A percentile compares a stretch with the other conserved stretches of the same genome.
phyloP scores from a whole-genome alignment of 2,329 filamentous ascomycete species.

The Aspergillus spinulosporus region DNA sequence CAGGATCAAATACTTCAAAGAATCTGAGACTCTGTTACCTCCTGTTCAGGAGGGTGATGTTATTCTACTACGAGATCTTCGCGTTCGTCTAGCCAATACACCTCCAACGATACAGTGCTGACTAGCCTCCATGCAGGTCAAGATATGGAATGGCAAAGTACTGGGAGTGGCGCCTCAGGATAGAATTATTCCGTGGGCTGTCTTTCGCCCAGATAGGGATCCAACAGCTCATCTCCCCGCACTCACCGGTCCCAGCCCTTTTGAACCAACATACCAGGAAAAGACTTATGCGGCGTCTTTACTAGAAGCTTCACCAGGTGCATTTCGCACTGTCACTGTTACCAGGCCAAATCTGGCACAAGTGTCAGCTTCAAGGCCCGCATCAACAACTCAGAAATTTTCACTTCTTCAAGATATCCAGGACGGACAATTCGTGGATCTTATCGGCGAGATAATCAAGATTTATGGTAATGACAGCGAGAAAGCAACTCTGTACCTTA shows the following conservation, averaged over 20 bases:
- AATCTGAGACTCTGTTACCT: slow-evolving; percentile 46
- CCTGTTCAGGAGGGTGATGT: slow-evolving; percentile 59
- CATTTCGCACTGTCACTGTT: slow-evolving; percentile 15
- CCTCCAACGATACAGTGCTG: neutral
- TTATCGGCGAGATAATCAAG: slow-evolving; percentile 71
- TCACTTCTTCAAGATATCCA: slow-evolving; percentile 64
- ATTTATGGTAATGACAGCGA: slow-evolving; percentile 48
- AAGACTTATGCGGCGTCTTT: slow-evolving; percentile 32
- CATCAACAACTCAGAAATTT: slow-evolving; percentile 43
- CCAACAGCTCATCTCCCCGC: slow-evolving; percentile 23
- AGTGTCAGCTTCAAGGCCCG: slow-evolving; percentile 11
- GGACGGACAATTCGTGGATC: slow-evolving; percentile 61
- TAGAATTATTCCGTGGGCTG: slow-evolving; percentile 34
- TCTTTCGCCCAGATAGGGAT: slow-evolving; percentile 34
- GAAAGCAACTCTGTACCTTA: slow-evolving; percentile 67
- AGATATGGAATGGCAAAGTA: slow-evolving; percentile 21
- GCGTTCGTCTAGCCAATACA: slow-evolving; percentile 43
- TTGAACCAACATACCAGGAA: slow-evolving; percentile 31
- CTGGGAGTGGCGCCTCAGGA: slow-evolving; percentile 31
- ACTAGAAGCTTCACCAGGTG: slow-evolving; percentile 23
- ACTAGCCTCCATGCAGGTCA: slow-evolving; percentile 21
- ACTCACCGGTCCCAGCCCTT: slow-evolving; percentile 31
- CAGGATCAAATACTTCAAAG: slow-evolving; percentile 63
- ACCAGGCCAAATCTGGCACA: slow-evolving; percentile 1
- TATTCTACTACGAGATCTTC: slow-evolving; percentile 61